Evolutionary conservation across 192 early-diverging fungal species (phyloP).

Genomic region (Coemansia sp.): DNA sequence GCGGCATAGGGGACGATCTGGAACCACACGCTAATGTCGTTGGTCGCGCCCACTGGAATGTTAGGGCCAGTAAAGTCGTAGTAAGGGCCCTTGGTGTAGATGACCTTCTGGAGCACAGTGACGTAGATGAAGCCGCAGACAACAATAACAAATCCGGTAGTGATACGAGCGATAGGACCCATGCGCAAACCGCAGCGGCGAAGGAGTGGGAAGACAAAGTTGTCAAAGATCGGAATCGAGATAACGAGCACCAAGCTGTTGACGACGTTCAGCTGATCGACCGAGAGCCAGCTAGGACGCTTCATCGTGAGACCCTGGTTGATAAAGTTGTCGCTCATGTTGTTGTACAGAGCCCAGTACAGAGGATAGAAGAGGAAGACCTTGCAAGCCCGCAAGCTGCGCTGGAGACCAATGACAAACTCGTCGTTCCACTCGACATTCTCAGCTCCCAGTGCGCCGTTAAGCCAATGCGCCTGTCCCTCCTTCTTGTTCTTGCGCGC

Average conservation of each 20-base stretch:
- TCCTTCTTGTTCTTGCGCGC: slow-evolving; percentile 7
- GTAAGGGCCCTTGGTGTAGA: slow-evolving; percentile 60
- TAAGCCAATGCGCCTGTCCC: slow-evolving; percentile 16
- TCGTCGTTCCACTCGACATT: slow-evolving; percentile 18
- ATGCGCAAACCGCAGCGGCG: slow-evolving; percentile 53
- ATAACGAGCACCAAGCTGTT: slow-evolving; percentile 66
- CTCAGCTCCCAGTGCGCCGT: not conserved
- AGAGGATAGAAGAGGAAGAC: slow-evolving; percentile 44
- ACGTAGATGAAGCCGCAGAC: slow-evolving; percentile 59
- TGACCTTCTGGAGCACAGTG: slow-evolving; percentile 59
- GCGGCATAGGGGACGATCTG: slow-evolving; percentile 61
- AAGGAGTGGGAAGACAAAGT: slow-evolving; percentile 59
- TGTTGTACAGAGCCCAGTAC: slow-evolving; percentile 54
- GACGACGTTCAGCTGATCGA: slow-evolving; percentile 67
- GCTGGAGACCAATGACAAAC: slow-evolving; percentile 30
- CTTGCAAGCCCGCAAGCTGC: slow-evolving; percentile 27
- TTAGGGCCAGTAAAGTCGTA: slow-evolving; percentile 46
- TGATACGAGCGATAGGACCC: slow-evolving; percentile 63
- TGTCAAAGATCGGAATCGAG: slow-evolving; percentile 69
- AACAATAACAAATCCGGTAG: slow-evolving; percentile 63
- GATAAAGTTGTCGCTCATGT: slow-evolving; percentile 64
- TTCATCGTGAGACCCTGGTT: slow-evolving; percentile 60
- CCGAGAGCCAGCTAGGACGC: slow-evolving; percentile 53
- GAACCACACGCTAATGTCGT: slow-evolving; percentile 58
- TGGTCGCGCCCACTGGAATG: slow-evolving; percentile 15